Conservation (phyloP, 306 rosid genomes). For the Benincasa hispida region DNA sequence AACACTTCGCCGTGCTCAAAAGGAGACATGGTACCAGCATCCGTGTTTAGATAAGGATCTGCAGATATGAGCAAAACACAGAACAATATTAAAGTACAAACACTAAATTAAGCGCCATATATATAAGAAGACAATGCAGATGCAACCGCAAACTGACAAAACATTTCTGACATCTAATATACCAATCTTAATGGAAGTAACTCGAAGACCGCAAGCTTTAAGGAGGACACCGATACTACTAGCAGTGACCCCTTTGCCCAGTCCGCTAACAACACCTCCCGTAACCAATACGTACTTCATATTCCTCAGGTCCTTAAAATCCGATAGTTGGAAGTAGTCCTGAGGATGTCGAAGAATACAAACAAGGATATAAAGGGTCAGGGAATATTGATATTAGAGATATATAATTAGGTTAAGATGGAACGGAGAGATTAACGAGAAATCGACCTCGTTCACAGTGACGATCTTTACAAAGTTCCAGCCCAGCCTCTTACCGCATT, state of each 20-base stretch:
- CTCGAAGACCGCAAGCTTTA: slow-evolving; percentile 9
- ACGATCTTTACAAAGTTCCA: slow-evolving; percentile 4
- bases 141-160: not conserved
- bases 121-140: not conserved
- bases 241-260: slow-evolving; percentile 11
- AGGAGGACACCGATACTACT: slow-evolving; percentile 7
- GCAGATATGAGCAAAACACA: not conserved
- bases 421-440: slow-evolving; percentile 7
- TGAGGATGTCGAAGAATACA: not conserved
- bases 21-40: slow-evolving; percentile 8
- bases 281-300: slow-evolving; percentile 7
- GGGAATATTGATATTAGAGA: not conserved
- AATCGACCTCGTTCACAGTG: slow-evolving; percentile 5
- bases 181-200: slow-evolving; percentile 9
- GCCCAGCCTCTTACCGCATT: not conserved
- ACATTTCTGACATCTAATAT: not conserved
- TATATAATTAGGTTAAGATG: not conserved
- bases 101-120: not conserved
- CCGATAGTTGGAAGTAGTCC: not conserved
- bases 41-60: slow-evolving; percentile 4
- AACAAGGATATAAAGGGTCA: not conserved
- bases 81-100: not conserved
- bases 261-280: slow-evolving; percentile 9
- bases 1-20: slow-evolving; percentile 3
- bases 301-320: not conserved